Percentiles rank a stretch among this genome's conserved stretches.
phyloP scores from a whole-genome alignment of 2,329 filamentous ascomycete species.

The Claviceps sp. region DNA sequence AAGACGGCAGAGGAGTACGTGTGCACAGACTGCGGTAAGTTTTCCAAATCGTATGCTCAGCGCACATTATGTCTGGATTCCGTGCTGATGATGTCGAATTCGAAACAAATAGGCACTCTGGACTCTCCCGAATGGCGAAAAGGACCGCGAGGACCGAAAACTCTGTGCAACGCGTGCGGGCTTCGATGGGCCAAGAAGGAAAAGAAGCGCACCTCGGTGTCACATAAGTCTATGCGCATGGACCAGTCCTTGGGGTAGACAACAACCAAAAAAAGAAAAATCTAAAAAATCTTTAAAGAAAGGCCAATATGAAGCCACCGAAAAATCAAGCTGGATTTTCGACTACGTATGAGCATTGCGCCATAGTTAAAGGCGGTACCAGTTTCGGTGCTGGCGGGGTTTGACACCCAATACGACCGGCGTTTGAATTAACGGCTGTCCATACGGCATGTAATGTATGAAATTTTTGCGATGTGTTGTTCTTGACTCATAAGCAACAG shows the following conservation, averaged over 20 bases:
- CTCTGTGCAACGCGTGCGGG: constrained; percentile 89
- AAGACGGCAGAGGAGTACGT: constrained; percentile 83
- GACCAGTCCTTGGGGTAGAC: constrained; percentile 13
- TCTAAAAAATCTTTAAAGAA: not conserved
- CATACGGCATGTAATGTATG: not conserved
- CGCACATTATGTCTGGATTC: too few relatives aligned
- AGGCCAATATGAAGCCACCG: too few relatives aligned
- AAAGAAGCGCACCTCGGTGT: constrained; percentile 44
- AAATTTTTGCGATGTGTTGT: not conserved
- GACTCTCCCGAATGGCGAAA: constrained; percentile 96
- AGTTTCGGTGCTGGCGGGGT: not conserved
- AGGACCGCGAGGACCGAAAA: constrained; percentile 84
- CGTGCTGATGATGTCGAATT: too few relatives aligned
- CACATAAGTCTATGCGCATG: constrained; percentile 9
- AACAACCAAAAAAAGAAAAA: not conserved
- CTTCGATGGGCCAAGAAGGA: constrained; percentile 66
- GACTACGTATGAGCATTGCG: not conserved
- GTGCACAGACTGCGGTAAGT: constrained; percentile 78
- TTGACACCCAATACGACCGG: not conserved
- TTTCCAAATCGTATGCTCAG: not conserved
- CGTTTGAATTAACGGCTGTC: not conserved
- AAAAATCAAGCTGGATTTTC: not conserved
- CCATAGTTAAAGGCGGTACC: not conserved
- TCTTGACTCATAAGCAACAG: not conserved
- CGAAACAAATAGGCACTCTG: constrained; percentile 46